These are phyloP conservation scores for Saccharomycopsis fibuligera DNA, from an alignment of 805 yeast species.

Conservation along the genomic window DNA sequence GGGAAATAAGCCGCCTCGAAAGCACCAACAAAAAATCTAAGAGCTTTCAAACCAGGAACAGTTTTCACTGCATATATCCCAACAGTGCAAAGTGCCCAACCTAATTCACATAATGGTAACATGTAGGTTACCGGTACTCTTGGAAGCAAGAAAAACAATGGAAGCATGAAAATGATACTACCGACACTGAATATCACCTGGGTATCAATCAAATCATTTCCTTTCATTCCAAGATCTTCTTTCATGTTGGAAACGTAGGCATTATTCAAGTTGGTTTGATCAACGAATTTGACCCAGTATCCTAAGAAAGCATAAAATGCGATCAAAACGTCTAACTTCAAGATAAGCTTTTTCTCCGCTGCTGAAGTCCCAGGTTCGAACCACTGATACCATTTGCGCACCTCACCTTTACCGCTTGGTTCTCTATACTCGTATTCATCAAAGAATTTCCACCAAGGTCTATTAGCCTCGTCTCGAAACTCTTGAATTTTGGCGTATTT, in stretches of 20 bases:
- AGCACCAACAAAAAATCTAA: constrained; percentile 61
- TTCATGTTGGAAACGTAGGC: constrained; percentile 64
- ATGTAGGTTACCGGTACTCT: not conserved
- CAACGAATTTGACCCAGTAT: constrained; percentile 62
- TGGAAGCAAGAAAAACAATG: constrained; percentile 35
- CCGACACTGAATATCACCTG: constrained; percentile 57
- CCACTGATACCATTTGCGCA: constrained; percentile 2
- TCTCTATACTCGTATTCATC: constrained; percentile 57
- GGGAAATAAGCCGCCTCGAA: constrained; percentile 66
- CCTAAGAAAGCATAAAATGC: constrained; percentile 52
- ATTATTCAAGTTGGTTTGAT: constrained; percentile 52
- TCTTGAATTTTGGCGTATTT: constrained; percentile 22
- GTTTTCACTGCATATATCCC: constrained; percentile 44
- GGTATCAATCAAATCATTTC: constrained; percentile 56
- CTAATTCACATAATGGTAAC: constrained; percentile 50
- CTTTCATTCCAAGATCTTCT: constrained; percentile 48
- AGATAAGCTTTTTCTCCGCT: constrained; percentile 38
- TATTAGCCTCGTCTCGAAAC: constrained; percentile 32
- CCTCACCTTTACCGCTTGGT: constrained; percentile 28
- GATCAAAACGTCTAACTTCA: constrained; percentile 50
- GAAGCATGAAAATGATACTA: constrained; percentile 52
- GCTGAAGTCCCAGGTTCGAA: constrained; percentile 22
- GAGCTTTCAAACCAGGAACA: constrained; percentile 49
- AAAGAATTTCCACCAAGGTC: constrained; percentile 40
- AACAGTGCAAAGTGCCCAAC: constrained; percentile 64